Percentiles rank a stretch among this genome's conserved stretches.
Conservation (phyloP, 2,329 filamentous ascomycete species). For the Fusarium nanum region DNA sequence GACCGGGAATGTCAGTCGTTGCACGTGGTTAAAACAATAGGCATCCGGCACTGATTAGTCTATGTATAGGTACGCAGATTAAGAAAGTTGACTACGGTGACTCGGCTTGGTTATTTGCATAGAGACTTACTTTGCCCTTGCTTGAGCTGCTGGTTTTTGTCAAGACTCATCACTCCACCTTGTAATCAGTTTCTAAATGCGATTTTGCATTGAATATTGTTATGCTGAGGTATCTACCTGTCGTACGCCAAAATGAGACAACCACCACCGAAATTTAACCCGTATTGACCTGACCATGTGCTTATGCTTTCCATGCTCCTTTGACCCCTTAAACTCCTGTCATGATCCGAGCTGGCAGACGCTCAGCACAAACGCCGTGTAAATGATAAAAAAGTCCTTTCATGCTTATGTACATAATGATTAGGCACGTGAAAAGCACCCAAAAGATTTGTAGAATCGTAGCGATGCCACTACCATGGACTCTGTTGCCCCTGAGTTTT, state of each 20-base stretch:
- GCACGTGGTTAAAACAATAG: conserved; percentile 29
- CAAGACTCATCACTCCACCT: background rate
- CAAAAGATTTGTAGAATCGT: conserved; percentile 1
- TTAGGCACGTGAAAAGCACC: background rate
- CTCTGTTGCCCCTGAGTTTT: conserved; percentile 42
- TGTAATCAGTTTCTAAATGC: background rate
- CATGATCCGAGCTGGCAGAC: conserved; percentile 1
- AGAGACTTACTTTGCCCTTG: background rate
- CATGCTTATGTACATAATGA: background rate
- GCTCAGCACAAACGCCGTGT: conserved; percentile 3
- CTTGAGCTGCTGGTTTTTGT: background rate
- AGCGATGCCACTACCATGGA: conserved; percentile 40
- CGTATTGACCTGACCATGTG: background rate
- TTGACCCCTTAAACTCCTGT: conserved; percentile 28
- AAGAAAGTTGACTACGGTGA: background rate
- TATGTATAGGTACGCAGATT: background rate
- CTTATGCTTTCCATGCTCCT: conserved; percentile 26
- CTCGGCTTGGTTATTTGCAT: background rate
- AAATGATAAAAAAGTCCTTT: conserved; percentile 2
- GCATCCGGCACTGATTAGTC: background rate
- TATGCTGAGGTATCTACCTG: conserved; percentile 36
- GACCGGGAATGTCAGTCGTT: background rate
- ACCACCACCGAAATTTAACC: conserved; percentile 11
- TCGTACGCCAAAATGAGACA: conserved; percentile 24
- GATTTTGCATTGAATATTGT: conserved; percentile 16